Percentiles rank a stretch among this genome's conserved stretches.
Conservation (phyloP, 2,329 filamentous ascomycete species). For the Colletotrichum scovillei region DNA sequence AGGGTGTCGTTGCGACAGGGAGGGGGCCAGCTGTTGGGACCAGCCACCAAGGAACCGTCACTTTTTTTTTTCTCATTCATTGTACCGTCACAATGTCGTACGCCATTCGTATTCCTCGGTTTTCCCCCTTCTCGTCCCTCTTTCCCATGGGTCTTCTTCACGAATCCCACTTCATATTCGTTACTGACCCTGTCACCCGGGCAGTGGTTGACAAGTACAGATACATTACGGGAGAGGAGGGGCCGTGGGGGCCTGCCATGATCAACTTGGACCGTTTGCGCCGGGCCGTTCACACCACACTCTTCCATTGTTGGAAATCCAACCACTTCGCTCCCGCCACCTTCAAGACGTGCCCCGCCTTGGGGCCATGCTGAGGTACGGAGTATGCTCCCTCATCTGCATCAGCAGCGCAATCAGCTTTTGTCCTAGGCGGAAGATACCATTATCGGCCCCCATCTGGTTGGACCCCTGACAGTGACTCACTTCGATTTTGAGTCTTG, state of each 20-base stretch:
- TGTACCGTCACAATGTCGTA: slow-evolving; percentile 5
- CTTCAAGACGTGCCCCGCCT: slow-evolving; percentile 12
- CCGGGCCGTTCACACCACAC: slow-evolving; percentile 12
- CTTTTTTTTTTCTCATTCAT: background rate
- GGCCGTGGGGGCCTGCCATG: slow-evolving; percentile 8
- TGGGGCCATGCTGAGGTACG: background rate
- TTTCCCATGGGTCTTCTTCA: background rate
- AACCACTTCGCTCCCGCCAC: slow-evolving; percentile 13
- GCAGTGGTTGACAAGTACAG: background rate
- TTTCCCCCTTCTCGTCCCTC: background rate
- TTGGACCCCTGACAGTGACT: background rate
- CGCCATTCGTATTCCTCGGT: background rate
- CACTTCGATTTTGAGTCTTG: background rate
- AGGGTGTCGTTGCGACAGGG: background rate
- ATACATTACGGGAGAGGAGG: background rate
- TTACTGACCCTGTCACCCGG: background rate
- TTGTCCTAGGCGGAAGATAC: slow-evolving; percentile 8
- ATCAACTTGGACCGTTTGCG: slow-evolving; percentile 11
- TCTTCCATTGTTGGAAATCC: slow-evolving; percentile 6
- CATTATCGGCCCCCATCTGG: background rate
- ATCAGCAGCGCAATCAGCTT: background rate
- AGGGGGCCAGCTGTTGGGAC: background rate
- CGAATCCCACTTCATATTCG: background rate
- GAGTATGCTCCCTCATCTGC: background rate
- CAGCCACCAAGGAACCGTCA: background rate